phyloP scores from a whole-genome alignment of 1,139 yeast species.

The Pichia sp. region DNA sequence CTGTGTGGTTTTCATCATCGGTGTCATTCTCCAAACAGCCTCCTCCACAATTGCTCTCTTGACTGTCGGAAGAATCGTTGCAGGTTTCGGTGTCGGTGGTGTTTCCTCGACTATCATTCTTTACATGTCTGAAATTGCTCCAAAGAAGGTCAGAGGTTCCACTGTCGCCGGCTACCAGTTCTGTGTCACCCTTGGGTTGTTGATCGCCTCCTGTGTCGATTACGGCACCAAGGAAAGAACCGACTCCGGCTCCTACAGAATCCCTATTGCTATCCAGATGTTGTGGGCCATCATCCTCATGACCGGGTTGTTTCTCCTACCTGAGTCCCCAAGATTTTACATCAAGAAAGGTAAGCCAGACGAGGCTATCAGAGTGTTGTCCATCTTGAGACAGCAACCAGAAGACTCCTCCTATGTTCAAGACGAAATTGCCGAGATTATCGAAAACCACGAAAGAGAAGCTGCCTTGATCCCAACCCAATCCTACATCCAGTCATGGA shows the following conservation, averaged over 20 bases:
- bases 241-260: slow-evolving; percentile 59
- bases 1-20: slow-evolving; percentile 52
- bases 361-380: slow-evolving; percentile 44
- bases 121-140: slow-evolving; percentile 69
- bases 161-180: slow-evolving; percentile 65
- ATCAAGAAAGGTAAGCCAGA: slow-evolving; percentile 44
- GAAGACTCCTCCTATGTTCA: slow-evolving; percentile 36
- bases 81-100: slow-evolving; percentile 67
- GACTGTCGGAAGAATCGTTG: slow-evolving; percentile 57
- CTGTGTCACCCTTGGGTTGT: slow-evolving; percentile 63
- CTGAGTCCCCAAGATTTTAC: slow-evolving; percentile 68
- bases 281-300: slow-evolving; percentile 52
- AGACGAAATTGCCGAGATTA: slow-evolving; percentile 41
- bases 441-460: slow-evolving; percentile 42
- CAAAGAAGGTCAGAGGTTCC: slow-evolving; percentile 66
- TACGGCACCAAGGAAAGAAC: slow-evolving; percentile 52
- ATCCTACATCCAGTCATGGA: slow-evolving; percentile 30
- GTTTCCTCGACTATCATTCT: slow-evolving; percentile 63
- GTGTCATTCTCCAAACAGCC: slow-evolving; percentile 59
- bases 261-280: slow-evolving; percentile 56
- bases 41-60: slow-evolving; percentile 43
- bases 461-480: slow-evolving; percentile 31
- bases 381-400: slow-evolving; percentile 42
- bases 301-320: slow-evolving; percentile 53
- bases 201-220: slow-evolving; percentile 63